Evolutionary conservation across 2,329 filamentous ascomycete species (phyloP), one percentile per base, ranked within the genome.

Genomic region (Penicillium sp.): DNA sequence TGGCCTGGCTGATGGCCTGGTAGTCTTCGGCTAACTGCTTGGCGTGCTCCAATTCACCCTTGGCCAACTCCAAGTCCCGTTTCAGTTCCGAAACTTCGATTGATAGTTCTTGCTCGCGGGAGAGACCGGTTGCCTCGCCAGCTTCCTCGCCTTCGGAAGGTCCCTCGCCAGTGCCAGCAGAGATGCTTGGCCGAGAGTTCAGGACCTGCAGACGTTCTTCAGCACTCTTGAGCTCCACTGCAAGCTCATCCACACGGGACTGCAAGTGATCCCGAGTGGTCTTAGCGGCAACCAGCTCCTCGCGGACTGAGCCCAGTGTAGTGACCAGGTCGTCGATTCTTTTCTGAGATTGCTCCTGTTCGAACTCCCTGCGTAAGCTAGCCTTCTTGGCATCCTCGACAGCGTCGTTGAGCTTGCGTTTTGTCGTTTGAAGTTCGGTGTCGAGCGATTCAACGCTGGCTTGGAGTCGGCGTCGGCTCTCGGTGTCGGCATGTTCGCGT

Each of bases 201-300:
- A 96, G 76, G 27, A 90, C 81, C 58, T 88, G 84, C 5, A 88
- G 80, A 42, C 90, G 87, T 69, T 97, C 93, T 67, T 97, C 90
- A 0, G 91, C 89, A 63, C 87, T 90, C 59, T 87, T 87, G 22
- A 97, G 77, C 66, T 97, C 89, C 49, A 95, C 87, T 22, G 86
- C 87, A 46, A 99, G 75, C 72, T 97, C 92, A 57, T 95, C 88
- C 3, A 95, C 89, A 49, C 91, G 82, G 29, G 85, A 82, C 68
- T 97, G 91, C 2, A 99, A 78, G 66, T 96, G 88, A 67, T 97
- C 92, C 40, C 87, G 84, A 39, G 83, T 88, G 1, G 92, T 95
- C 76, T 95, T 95, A 19, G 86, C 83, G 22, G 86, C 84, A 38
- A 93, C 83, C 43, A 95, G 80, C 60, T 96, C 90, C 68, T 97